Percentiles rank a stretch among this genome's conserved stretches.
phyloP scores from a whole-genome alignment of 306 rosid genomes.

The Pueraria montana region DNA sequence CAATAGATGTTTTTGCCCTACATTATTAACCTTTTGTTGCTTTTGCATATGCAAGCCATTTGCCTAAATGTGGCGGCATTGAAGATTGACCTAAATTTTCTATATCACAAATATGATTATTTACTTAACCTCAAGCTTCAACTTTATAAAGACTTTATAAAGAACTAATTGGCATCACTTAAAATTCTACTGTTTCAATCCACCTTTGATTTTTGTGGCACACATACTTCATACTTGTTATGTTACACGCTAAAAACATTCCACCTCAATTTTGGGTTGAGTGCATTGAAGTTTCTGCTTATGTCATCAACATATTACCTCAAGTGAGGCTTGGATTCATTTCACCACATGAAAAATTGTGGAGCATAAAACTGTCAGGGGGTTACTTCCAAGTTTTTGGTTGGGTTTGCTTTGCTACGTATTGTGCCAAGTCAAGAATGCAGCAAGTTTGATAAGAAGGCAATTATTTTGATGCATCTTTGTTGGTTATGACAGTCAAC shows the following conservation, averaged over 20 bases:
- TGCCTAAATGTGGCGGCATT: background rate
- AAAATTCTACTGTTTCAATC: background rate
- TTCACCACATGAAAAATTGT: background rate
- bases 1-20: conserved; percentile 2
- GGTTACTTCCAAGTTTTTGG: background rate
- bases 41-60: background rate
- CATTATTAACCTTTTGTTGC: background rate
- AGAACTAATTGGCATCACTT: background rate
- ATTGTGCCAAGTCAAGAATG: background rate
- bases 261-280: too few relatives aligned
- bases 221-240: background rate
- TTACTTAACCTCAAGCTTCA: background rate
- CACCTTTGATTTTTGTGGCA: background rate
- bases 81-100: background rate
- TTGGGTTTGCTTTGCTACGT: background rate
- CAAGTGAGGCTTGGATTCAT: background rate
- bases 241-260: too few relatives aligned
- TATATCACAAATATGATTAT: background rate
- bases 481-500: too few relatives aligned
- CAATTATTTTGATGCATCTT: background rate
- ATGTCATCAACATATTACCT: background rate
- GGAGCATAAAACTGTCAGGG: background rate
- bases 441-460: background rate
- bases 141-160: background rate
- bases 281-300: too few relatives aligned